A percentile compares a stretch with the other conserved stretches of the same genome.
Conservation (phyloP, 1,139 yeast genomes). For the Saccharomyces hybrid region DNA sequence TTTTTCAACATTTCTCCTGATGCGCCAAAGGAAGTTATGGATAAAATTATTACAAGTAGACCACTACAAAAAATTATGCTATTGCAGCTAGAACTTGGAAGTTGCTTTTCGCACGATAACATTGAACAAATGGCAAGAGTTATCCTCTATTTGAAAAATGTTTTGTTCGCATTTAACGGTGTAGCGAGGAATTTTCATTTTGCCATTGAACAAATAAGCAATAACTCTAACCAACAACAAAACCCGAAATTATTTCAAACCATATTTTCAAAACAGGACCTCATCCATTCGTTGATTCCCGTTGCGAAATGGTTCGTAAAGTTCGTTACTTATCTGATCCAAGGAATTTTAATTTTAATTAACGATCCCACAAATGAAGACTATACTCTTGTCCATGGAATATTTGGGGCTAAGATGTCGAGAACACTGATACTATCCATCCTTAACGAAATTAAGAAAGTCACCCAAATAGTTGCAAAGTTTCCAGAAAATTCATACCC, state of each 20-base stretch:
- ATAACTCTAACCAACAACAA: slow-evolving; percentile 14
- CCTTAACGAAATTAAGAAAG: slow-evolving; percentile 28
- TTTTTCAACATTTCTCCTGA: slow-evolving; percentile 32
- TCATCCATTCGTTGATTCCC: slow-evolving; percentile 30
- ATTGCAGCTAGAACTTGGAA: slow-evolving; percentile 30
- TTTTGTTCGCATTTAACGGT: slow-evolving; percentile 32
- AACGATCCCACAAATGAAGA: slow-evolving; percentile 21
- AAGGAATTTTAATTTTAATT: slow-evolving; percentile 26
- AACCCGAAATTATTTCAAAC: slow-evolving; percentile 29
- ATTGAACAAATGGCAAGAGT: slow-evolving; percentile 31
- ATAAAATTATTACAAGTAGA: slow-evolving; percentile 31
- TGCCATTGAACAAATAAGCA: slow-evolving; percentile 29
- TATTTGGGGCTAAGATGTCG: slow-evolving; percentile 31
- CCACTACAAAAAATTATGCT: slow-evolving; percentile 32
- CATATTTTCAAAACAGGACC: slow-evolving; percentile 32
- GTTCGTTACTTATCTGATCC: slow-evolving; percentile 28
- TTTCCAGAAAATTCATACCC: slow-evolving; percentile 32
- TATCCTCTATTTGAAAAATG: slow-evolving; percentile 29
- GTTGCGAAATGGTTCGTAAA: slow-evolving; percentile 32
- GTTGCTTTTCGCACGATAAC: slow-evolving; percentile 22
- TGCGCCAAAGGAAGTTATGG: slow-evolving; percentile 32
- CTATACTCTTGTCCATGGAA: slow-evolving; percentile 25
- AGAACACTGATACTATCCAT: slow-evolving; percentile 28
- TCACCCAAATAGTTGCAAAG: slow-evolving; percentile 26
- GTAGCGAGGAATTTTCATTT: slow-evolving; percentile 32